phyloP scores from a whole-genome alignment of 768 basidiomycete species.

The Collybiopsis luxurians region DNA sequence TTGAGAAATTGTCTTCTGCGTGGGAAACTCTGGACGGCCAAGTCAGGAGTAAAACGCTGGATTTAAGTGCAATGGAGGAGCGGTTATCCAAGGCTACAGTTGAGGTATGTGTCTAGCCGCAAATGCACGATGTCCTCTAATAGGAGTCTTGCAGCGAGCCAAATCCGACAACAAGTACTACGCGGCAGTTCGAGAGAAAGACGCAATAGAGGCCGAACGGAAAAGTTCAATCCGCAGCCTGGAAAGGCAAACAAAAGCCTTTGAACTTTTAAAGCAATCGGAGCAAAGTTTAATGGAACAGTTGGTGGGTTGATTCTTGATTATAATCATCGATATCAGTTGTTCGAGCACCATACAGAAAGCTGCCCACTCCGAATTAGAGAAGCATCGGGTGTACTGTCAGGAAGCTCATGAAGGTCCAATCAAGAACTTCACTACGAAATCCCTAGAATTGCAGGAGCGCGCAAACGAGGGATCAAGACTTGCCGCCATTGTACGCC shows the following conservation, averaged over 20 bases:
- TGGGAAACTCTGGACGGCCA: constrained; percentile 86
- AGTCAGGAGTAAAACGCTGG: constrained; percentile 81
- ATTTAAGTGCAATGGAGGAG: constrained; percentile 74
- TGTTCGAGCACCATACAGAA: constrained; percentile 10
- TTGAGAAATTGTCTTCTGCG: constrained; percentile 81
- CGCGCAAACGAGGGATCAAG: not conserved
- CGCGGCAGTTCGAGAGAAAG: constrained; percentile 85
- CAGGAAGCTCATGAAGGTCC: not conserved
- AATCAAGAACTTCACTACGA: not conserved
- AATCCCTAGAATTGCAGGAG: not conserved
- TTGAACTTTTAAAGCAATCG: constrained; percentile 63
- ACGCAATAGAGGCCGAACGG: constrained; percentile 73
- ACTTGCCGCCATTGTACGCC: not conserved
- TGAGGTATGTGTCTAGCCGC: constrained; percentile 52
- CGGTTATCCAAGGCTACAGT: constrained; percentile 57
- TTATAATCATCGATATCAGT: not conserved
- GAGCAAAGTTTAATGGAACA: constrained; percentile 60
- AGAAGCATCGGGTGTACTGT: not conserved
- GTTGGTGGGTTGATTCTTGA: constrained; percentile 43
- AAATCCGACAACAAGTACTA: constrained; percentile 96
- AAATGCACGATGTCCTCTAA: not conserved
- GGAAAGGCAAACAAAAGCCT: constrained; percentile 47
- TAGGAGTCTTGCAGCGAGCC: constrained; percentile 64
- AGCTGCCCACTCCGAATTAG: not conserved
- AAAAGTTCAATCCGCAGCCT: constrained; percentile 54